These are phyloP conservation scores for Boletus patriciae DNA, from an alignment of 768 basidiomycete species.

Conservation along the genomic window DNA sequence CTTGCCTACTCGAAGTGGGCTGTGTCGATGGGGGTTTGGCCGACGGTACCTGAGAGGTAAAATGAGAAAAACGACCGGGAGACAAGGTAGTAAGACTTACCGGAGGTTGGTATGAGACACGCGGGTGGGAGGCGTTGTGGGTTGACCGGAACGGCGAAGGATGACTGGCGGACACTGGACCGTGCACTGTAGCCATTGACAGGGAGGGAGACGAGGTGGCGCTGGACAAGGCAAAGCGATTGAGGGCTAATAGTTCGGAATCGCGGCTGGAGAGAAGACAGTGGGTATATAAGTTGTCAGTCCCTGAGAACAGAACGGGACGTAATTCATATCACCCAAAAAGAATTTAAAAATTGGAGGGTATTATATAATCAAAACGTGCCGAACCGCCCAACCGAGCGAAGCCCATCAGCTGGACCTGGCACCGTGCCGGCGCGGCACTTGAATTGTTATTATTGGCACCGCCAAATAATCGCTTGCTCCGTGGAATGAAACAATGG, in stretches of 20 bases:
- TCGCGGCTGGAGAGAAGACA: conserved; percentile 8
- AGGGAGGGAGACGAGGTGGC: conserved; percentile 16
- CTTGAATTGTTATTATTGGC: conserved; percentile 30
- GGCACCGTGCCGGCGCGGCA: conserved; percentile 24
- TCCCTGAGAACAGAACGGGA: conserved; percentile 23
- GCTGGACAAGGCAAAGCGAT: conserved; percentile 5
- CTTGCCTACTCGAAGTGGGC: conserved; percentile 23
- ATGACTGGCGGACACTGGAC: conserved; percentile 28
- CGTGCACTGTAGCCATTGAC: conserved; percentile 35
- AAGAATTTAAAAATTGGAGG: conserved; percentile 1
- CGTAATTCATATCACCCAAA: conserved; percentile 10
- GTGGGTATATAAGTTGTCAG: conserved; percentile 26
- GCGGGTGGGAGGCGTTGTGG: conserved; percentile 30
- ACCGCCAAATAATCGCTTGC: conserved; percentile 23
- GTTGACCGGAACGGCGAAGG: conserved; percentile 30
- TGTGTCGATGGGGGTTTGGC: conserved; percentile 34
- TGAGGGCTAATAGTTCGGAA: conserved; percentile 20
- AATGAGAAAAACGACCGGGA: not conserved
- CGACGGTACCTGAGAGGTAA: conserved; percentile 21
- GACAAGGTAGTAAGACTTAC: conserved; percentile 11
- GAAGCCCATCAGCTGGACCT: conserved; percentile 22
- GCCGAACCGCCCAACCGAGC: conserved; percentile 28
- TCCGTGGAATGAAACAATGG: conserved; percentile 31
- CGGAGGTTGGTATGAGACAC: conserved; percentile 28
- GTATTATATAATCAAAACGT: conserved; percentile 26